Base-by-base conservation (phyloP, 2,329 filamentous ascomycete genomes). In the Fusarium pininemorale region DNA sequence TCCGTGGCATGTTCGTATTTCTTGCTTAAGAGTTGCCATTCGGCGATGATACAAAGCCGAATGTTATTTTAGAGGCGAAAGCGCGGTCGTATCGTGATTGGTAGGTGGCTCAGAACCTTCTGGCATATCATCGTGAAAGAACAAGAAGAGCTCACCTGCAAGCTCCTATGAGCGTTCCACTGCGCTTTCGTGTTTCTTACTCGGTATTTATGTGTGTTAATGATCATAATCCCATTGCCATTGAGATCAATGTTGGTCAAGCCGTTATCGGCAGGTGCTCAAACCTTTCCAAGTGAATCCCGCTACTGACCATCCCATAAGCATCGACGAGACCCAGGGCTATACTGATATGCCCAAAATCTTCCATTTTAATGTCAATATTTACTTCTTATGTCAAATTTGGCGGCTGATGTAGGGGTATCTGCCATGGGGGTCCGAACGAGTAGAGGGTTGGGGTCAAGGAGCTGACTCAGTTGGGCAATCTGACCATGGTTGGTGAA, bases 211-310 rank as follows among this genome's bases (percentile, higher is more conserved):
- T 24, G 41, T 16, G 24, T 3, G 15, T 0, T 1, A 16, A 44
- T 3, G 41, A 24, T 4, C 0, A 16, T 4, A 16, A n/a, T 16
- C 1, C 0, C n/a, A 7, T 24, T 0, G 5, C 4, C 8, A 24
- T 4, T 7, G n/a, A 5, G 8, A 24, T 44, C 2, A 11, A 24
- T 24, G n/a, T 16, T 3, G 9, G 3, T 3, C 9, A 16, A 16
- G 41, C 14, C 41, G 5, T 24, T 9, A 24, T n/a, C 24, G 14
- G 22, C 8, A 42, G 14, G 14, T 42, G 22, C 18, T 26, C 0
- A 26, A 9, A 18, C 0, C 16, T 7, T 14, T 22, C 38, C n/a
- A 3, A 45, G 42, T 26, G 2, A 24, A 24, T 24, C 10, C 6
- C 10, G 12, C n/a, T 24, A 26, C 18, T 45, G 0, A 20, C 16